Conservation (phyloP, 2,329 filamentous ascomycete genomes). For the Monilinia vaccinii-corymbosi region DNA sequence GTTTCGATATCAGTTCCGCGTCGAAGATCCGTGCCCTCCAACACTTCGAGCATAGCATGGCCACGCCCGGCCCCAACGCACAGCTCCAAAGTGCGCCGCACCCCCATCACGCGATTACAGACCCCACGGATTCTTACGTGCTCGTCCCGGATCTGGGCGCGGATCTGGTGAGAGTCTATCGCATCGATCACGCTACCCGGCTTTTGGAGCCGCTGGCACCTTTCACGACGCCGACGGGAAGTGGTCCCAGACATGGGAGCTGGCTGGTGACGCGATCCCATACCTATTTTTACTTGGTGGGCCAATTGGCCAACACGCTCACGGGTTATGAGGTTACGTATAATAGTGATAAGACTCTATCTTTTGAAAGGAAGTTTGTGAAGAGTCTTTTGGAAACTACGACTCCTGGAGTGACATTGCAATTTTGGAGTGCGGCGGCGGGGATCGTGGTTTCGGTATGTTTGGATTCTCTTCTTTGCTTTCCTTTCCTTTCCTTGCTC, state of each 20-base stretch:
- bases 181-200: slow-evolving; percentile 33
- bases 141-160: slow-evolving; percentile 43
- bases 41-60: not conserved
- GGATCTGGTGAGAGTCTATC: slow-evolving; percentile 39
- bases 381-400: not conserved
- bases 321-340: slow-evolving; percentile 44
- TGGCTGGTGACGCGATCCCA: slow-evolving; percentile 37
- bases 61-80: not conserved
- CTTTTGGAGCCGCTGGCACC: slow-evolving; percentile 29
- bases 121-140: slow-evolving; percentile 40
- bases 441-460: not conserved
- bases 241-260: slow-evolving; percentile 40
- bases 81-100: slow-evolving; percentile 28
- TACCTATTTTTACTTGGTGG: slow-evolving; percentile 34
- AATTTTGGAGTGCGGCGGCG: not conserved
- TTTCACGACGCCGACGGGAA: slow-evolving; percentile 25
- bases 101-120: slow-evolving; percentile 41
- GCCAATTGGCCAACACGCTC: slow-evolving; percentile 39
- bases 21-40: not conserved
- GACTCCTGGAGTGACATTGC: not conserved
- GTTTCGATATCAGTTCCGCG: not conserved
- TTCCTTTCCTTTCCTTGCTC: not conserved
- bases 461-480: not conserved
- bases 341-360: not conserved
- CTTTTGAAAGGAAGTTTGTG: not conserved